Conservation (phyloP, 352 stramenopile species). For the Phytophthora citrophthora region DNA sequence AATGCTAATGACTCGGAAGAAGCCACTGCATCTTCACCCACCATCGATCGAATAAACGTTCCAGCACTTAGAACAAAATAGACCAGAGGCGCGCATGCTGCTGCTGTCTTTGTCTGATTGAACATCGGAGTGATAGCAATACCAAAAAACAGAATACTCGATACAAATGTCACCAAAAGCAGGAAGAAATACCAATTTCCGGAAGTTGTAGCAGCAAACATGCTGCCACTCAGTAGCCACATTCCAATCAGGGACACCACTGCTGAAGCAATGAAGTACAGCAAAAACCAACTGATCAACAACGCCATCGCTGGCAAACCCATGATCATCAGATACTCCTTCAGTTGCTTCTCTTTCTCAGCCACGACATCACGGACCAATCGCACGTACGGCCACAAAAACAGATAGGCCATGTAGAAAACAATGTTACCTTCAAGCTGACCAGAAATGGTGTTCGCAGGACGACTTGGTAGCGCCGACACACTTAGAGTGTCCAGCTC, state of each 20-base stretch:
- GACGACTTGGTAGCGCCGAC: constrained; percentile 45
- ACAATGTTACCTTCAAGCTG: constrained; percentile 73
- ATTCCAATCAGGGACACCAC: constrained; percentile 59
- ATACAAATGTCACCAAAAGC: constrained; percentile 62
- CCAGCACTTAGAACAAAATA: constrained; percentile 68
- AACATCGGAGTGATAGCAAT: constrained; percentile 81
- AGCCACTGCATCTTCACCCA: constrained; percentile 57
- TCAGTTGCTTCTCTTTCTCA: constrained; percentile 91
- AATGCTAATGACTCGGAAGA: constrained; percentile 41
- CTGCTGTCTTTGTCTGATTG: constrained; percentile 70
- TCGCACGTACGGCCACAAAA: constrained; percentile 87
- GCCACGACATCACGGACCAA: constrained; percentile 88
- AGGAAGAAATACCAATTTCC: constrained; percentile 65
- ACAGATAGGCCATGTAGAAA: constrained; percentile 76
- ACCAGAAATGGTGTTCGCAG: constrained; percentile 46
- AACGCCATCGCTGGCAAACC: constrained; percentile 77
- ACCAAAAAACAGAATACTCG: constrained; percentile 73
- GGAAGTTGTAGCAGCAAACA: constrained; percentile 60
- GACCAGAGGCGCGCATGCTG: constrained; percentile 63
- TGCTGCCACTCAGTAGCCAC: constrained; percentile 57
- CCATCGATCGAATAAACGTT: constrained; percentile 56
- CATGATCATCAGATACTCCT: constrained; percentile 92
- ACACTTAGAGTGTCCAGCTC: constrained; percentile 51
- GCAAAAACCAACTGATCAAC: constrained; percentile 77
- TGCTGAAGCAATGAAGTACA: constrained; percentile 77